Conservation (phyloP, 2,329 filamentous ascomycete species). For the Pseudopyrenochaeta lycopersici region DNA sequence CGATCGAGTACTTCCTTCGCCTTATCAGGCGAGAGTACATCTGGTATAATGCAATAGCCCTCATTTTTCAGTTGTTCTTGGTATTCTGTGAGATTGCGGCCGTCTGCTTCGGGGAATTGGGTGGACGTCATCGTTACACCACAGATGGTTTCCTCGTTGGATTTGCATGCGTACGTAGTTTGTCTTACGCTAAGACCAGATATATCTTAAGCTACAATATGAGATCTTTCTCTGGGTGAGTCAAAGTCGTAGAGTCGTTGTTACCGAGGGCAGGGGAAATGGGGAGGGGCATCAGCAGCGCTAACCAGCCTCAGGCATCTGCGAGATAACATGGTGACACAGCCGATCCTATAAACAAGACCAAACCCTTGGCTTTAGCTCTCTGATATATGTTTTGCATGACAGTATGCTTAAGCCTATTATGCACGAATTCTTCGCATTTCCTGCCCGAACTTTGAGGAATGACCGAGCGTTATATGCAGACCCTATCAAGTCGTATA, state of each 20-base stretch:
- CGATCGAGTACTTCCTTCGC: conserved; percentile 22
- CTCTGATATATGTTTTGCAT: no score
- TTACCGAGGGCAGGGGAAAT: not conserved
- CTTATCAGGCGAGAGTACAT: conserved; percentile 27
- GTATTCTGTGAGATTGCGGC: conserved; percentile 9
- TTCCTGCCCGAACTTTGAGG: no score
- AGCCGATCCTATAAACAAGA: not conserved
- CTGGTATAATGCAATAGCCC: conserved; percentile 33
- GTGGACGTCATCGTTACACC: conserved; percentile 11
- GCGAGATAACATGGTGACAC: not conserved
- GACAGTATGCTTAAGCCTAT: no score
- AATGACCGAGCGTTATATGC: no score
- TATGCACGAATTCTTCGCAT: no score
- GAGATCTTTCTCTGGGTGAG: not conserved
- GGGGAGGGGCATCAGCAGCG: not conserved
- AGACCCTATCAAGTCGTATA: conserved; percentile 40
- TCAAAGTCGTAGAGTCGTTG: not conserved
- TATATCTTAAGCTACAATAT: not conserved
- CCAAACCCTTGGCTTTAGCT: no score
- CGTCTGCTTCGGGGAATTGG: conserved; percentile 15
- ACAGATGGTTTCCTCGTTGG: not conserved
- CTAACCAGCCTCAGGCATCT: not conserved
- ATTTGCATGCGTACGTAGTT: not conserved
- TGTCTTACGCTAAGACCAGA: not conserved
- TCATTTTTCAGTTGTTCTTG: conserved; percentile 28